A percentile compares a stretch with the other conserved stretches of the same genome.
These are phyloP conservation scores for Tricholoma sp. DNA, from an alignment of 768 basidiomycete species.

Conservation along the genomic window DNA sequence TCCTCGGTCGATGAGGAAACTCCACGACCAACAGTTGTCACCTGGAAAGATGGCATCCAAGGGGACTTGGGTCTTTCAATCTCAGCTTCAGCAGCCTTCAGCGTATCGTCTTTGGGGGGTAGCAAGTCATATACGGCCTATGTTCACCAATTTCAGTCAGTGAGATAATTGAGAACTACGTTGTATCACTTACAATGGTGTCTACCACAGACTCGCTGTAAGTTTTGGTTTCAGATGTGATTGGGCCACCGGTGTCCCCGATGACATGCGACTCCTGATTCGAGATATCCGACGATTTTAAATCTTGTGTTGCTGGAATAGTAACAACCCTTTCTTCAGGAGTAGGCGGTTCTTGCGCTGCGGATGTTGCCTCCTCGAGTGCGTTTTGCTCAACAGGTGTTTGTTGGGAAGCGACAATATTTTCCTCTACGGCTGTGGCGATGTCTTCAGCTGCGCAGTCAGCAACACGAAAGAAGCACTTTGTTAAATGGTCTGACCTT, in stretches of 20 bases:
- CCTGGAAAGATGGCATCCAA: slow-evolving; percentile 51
- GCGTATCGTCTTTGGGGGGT: not conserved
- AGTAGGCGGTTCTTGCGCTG: not conserved
- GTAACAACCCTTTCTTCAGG: not conserved
- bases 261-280: not conserved
- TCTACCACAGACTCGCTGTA: not conserved
- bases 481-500: not conserved
- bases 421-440: not conserved
- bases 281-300: not conserved
- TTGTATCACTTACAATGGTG: not conserved
- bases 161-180: not conserved
- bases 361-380: not conserved
- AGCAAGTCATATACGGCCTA: not conserved
- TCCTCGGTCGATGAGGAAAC: slow-evolving; percentile 14
- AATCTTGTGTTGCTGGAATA: not conserved
- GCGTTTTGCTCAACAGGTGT: not conserved
- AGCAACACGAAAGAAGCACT: not conserved
- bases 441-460: not conserved
- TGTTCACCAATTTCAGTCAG: not conserved
- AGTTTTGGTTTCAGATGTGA: not conserved
- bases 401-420: not conserved
- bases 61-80: slow-evolving; percentile 44
- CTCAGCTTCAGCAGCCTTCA: slow-evolving; percentile 10
- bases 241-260: not conserved
- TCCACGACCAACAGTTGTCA: slow-evolving; percentile 34